Conservation (phyloP, 768 basidiomycete genomes). For the Agaricus subrufescens region DNA sequence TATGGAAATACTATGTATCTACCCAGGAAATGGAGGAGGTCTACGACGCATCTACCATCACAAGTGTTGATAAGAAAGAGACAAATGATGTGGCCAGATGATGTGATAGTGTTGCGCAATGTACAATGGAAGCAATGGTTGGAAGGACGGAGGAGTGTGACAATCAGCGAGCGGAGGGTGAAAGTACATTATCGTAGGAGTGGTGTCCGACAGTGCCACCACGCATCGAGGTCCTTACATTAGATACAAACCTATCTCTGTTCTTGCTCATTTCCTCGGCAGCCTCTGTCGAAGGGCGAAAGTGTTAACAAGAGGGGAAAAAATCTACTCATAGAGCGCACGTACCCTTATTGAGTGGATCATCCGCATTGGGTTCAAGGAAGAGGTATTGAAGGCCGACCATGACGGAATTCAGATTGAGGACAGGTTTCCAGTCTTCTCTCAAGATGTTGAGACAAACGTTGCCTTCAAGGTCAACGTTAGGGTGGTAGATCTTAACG, state of each 20-base stretch:
- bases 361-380: slow-evolving; percentile 97
- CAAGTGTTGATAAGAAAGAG: slow-evolving; percentile 18
- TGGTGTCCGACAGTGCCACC: slow-evolving; percentile 76
- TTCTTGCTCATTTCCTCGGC: slow-evolving; percentile 91
- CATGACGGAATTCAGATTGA: slow-evolving; percentile 98
- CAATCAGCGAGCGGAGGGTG: slow-evolving; percentile 19
- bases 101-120: slow-evolving; percentile 19
- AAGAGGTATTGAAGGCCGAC: slow-evolving; percentile 98
- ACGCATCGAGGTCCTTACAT: slow-evolving; percentile 85
- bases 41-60: slow-evolving; percentile 31
- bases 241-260: slow-evolving; percentile 75
- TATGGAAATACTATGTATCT: slow-evolving; percentile 7
- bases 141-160: slow-evolving; percentile 15
- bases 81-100: slow-evolving; percentile 26
- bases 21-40: slow-evolving; percentile 16
- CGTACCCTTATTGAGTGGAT: slow-evolving; percentile 96
- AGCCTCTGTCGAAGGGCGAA: slow-evolving; percentile 59
- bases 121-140: slow-evolving; percentile 20
- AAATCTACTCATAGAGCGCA: neutral
- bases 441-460: slow-evolving; percentile 97
- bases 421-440: slow-evolving; percentile 99
- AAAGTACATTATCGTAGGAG: slow-evolving; percentile 72
- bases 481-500: slow-evolving; percentile 94
- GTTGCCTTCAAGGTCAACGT: slow-evolving; percentile 96
- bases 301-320: slow-evolving; percentile 3